Evolutionary conservation across 495 filamentous ascomycete genomes (phyloP).

Genomic region (Tuber indicum): DNA sequence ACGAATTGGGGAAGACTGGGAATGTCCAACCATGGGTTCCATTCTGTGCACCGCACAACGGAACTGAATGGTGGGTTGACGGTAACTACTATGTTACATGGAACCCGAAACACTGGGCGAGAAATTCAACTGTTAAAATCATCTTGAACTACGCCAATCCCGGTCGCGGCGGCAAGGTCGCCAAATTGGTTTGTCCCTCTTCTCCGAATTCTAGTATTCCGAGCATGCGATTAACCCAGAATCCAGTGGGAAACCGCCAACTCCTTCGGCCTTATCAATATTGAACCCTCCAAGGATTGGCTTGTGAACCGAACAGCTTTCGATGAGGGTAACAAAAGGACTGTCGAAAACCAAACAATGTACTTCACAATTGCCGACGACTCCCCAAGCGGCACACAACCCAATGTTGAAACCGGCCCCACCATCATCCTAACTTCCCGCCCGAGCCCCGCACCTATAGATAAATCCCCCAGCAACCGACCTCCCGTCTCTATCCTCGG

Average conservation of each 20-base stretch:
- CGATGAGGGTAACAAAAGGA: neutral
- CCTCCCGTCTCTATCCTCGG: slow-evolving; percentile 21
- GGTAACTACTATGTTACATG: slow-evolving; percentile 38
- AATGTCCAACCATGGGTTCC: slow-evolving; percentile 23
- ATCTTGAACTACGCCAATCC: slow-evolving; percentile 24
- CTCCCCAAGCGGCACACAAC: neutral
- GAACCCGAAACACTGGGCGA: slow-evolving; percentile 29
- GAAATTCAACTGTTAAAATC: slow-evolving; percentile 29
- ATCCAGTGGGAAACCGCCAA: slow-evolving; percentile 25
- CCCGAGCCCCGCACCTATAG: neutral
- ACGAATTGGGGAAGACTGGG: slow-evolving; percentile 20
- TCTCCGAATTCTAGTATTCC: neutral
- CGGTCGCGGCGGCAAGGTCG: slow-evolving; percentile 22
- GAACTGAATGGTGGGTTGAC: slow-evolving; percentile 25
- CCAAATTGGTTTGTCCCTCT: slow-evolving; percentile 13
- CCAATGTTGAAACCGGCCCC: slow-evolving; percentile 19
- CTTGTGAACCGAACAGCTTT: slow-evolving; percentile 33
- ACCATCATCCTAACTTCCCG: slow-evolving; percentile 24
- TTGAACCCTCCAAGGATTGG: slow-evolving; percentile 24
- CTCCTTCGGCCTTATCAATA: slow-evolving; percentile 24
- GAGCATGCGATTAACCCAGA: slow-evolving; percentile 5
- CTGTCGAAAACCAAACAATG: slow-evolving; percentile 26
- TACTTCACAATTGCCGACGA: slow-evolving; percentile 26
- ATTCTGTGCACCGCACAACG: slow-evolving; percentile 33
- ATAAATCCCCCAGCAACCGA: slow-evolving; percentile 25